Evolutionary conservation across 2,329 filamentous ascomycete species (phyloP).

Genomic region (Blumeriella jaapii): DNA sequence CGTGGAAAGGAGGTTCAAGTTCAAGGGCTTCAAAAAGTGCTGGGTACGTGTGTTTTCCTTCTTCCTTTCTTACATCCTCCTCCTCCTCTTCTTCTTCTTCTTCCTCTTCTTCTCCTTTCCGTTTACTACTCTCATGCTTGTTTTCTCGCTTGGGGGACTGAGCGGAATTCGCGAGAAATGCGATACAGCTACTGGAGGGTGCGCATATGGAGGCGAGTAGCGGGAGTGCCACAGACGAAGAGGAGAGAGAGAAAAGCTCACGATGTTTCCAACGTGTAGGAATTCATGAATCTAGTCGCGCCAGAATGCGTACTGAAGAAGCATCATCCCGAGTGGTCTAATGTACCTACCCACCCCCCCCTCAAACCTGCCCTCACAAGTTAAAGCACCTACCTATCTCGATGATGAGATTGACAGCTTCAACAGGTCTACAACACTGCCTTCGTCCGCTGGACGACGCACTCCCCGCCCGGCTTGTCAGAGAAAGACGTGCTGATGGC

Average conservation of each 20-base stretch:
- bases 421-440: constrained; percentile 56
- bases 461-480: constrained; percentile 54
- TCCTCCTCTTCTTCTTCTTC: not conserved
- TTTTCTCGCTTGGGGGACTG: not conserved
- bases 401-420: not conserved
- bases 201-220: too few species aligned
- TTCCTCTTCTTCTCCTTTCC: not conserved
- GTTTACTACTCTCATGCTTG: not conserved
- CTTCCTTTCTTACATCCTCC: not conserved
- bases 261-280: constrained; percentile 31
- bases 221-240: not conserved
- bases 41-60: constrained; percentile 37
- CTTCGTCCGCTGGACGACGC: constrained; percentile 64
- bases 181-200: not conserved
- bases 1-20: constrained; percentile 48
- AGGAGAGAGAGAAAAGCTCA: not conserved
- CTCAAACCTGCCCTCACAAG: not conserved
- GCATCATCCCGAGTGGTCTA: constrained; percentile 70
- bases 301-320: constrained; percentile 55
- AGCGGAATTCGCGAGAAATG: not conserved
- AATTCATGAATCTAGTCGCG: constrained; percentile 65
- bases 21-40: constrained; percentile 53
- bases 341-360: constrained; percentile 36
- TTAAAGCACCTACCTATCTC: not conserved
- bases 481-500: constrained; percentile 52